Conservation (phyloP, 2,329 filamentous ascomycete genomes). For the Aschersonia sp. region DNA sequence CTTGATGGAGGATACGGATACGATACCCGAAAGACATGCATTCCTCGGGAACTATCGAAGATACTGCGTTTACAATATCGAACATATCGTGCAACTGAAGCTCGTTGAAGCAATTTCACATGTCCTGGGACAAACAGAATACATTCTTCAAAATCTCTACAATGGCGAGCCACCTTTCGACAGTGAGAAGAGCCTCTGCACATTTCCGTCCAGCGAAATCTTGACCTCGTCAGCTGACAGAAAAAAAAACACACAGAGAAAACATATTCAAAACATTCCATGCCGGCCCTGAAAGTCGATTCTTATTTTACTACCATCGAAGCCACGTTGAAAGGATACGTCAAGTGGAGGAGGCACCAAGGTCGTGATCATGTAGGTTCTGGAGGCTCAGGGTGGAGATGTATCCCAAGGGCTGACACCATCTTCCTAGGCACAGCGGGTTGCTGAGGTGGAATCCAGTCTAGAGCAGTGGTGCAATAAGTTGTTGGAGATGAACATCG, state of each 20-base stretch:
- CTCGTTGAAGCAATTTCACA: constrained; percentile 76
- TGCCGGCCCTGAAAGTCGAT: constrained; percentile 66
- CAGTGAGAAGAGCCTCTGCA: constrained; percentile 25
- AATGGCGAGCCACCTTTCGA: constrained; percentile 52
- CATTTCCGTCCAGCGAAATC: neutral
- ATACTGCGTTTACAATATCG: constrained; percentile 78
- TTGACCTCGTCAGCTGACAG: constrained; percentile 1
- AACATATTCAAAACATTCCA: constrained; percentile 53
- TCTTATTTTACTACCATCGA: constrained; percentile 84
- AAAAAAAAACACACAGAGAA: constrained; percentile 21
- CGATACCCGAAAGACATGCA: constrained; percentile 80
- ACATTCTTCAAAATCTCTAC: constrained; percentile 61
- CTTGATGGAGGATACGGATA: constrained; percentile 87
- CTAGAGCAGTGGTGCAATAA: constrained; percentile 60
- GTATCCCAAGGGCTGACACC: neutral
- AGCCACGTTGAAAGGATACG: constrained; percentile 75
- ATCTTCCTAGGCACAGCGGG: constrained; percentile 25
- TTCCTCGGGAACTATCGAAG: constrained; percentile 92
- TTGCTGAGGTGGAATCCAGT: constrained; percentile 42
- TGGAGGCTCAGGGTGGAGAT: neutral
- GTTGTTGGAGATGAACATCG: constrained; percentile 55
- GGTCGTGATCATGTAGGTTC: constrained; percentile 15
- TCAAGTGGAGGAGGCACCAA: constrained; percentile 49
- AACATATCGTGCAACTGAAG: constrained; percentile 68
- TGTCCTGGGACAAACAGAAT: constrained; percentile 68